Percentiles rank a stretch among this genome's conserved stretches.
These are phyloP conservation scores for Austroboletus novae-zelandiae DNA, from an alignment of 1,284 basidiomycete genomes.

Conservation along the genomic window DNA sequence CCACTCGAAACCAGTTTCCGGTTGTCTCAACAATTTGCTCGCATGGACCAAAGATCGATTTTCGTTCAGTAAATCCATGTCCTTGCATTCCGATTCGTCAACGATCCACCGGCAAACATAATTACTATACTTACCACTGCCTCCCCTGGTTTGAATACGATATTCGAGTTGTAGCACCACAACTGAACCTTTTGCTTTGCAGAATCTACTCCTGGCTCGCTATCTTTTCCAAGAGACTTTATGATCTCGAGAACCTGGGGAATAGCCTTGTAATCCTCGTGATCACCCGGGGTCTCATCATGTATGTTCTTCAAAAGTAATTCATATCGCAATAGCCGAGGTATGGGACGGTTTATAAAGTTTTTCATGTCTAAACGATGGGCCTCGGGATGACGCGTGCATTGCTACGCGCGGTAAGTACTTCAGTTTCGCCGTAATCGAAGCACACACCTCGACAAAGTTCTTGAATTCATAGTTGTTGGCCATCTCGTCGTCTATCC, in stretches of 20 bases:
- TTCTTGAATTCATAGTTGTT: conserved; percentile 77
- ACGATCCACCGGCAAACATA: neutral
- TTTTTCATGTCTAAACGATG: conserved; percentile 82
- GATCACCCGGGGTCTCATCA: conserved; percentile 66
- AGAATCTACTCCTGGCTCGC: conserved; percentile 78
- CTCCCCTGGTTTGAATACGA: conserved; percentile 79
- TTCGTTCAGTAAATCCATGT: conserved; percentile 85
- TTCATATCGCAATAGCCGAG: conserved; percentile 85
- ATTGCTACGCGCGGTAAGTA: conserved; percentile 45
- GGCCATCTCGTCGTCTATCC: conserved; percentile 85
- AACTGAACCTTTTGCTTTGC: conserved; percentile 86
- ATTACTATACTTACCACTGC: conserved; percentile 55
- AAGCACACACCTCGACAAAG: conserved; percentile 73
- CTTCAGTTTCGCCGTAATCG: neutral
- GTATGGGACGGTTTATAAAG: conserved; percentile 88
- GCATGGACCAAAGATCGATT: conserved; percentile 81
- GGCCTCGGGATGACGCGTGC: conserved; percentile 70
- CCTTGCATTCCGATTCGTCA: conserved; percentile 41
- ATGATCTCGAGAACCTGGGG: conserved; percentile 85
- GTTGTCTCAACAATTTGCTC: conserved; percentile 79
- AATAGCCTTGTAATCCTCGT: conserved; percentile 79
- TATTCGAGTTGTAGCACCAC: conserved; percentile 79
- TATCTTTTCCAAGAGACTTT: conserved; percentile 80
- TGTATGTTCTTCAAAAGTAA: conserved; percentile 80
- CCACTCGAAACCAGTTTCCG: conserved; percentile 80